Percentiles rank a stretch among this genome's conserved stretches.
Evolutionary conservation across 2,329 filamentous ascomycete species (phyloP).

Genomic region (Talaromyces islandicus): DNA sequence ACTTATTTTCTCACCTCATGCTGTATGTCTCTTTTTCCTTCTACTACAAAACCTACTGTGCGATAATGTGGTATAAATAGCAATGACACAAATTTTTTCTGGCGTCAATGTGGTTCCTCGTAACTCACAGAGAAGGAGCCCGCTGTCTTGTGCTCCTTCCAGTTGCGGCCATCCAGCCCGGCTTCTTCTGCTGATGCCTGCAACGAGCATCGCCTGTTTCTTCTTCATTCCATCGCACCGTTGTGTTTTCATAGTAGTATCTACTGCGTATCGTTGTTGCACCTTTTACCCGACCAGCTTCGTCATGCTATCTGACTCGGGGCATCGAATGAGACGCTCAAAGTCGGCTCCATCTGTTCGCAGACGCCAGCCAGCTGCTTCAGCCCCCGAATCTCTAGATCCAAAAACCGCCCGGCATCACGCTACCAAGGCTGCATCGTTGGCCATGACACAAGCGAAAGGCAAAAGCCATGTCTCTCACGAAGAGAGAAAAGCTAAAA

Average conservation of each 20-base stretch:
- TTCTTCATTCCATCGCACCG: constrained; percentile 4
- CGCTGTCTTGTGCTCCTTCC: neutral
- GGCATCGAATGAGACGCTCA: constrained; percentile 28
- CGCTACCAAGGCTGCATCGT: constrained; percentile 36
- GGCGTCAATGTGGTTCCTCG: neutral
- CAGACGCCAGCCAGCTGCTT: constrained; percentile 18
- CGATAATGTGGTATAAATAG: neutral
- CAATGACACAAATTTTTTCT: neutral
- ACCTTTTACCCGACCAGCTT: neutral
- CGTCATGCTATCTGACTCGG: constrained; percentile 22
- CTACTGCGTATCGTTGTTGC: constrained; percentile 5
- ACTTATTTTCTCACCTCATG: neutral
- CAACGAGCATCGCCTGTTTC: neutral
- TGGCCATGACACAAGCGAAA: constrained; percentile 35
- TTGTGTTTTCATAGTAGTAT: constrained; percentile 6
- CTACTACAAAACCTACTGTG: neutral
- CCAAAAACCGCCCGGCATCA: constrained; percentile 25
- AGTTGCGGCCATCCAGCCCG: neutral
- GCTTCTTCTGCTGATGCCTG: neutral
- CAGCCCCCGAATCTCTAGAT: constrained; percentile 22
- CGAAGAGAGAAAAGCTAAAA: constrained; percentile 7
- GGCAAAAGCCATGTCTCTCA: constrained; percentile 20
- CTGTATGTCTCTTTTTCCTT: neutral
- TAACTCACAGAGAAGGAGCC: neutral
- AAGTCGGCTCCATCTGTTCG: constrained; percentile 36